phyloP scores from a whole-genome alignment of 371 early-diverging fungal genomes.

The Zychaea mexicana region DNA sequence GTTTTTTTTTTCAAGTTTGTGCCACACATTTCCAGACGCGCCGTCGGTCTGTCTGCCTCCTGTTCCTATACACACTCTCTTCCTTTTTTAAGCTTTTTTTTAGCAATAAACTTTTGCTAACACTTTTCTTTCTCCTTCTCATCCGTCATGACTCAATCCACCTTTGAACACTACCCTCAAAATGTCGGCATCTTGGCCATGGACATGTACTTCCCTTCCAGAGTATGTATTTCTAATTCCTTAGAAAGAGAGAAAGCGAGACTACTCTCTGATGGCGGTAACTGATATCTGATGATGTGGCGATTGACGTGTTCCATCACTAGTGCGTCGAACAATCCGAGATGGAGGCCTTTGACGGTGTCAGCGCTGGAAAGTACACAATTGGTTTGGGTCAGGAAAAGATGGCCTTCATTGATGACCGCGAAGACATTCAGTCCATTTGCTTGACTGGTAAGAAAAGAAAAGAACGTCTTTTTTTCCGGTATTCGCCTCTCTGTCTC shows the following conservation, averaged over 20 bases:
- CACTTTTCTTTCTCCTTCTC: background rate
- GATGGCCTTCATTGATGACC: constrained; percentile 96
- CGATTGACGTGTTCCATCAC: too few relatives aligned
- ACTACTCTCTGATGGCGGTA: too few relatives aligned
- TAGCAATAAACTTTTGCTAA: background rate
- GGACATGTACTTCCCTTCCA: constrained; percentile 91
- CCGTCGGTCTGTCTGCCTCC: background rate
- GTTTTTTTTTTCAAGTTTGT: background rate
- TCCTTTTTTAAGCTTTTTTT: constrained; percentile 7
- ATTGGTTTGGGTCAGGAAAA: constrained; percentile 95
- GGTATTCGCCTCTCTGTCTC: background rate
- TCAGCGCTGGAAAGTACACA: constrained; percentile 96
- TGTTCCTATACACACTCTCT: constrained; percentile 2
- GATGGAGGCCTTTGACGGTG: constrained; percentile 90
- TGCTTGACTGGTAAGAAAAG: constrained; percentile 76
- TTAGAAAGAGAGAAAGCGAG: too few relatives aligned
- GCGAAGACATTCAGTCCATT: constrained; percentile 95
- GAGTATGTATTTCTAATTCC: constrained; percentile 32
- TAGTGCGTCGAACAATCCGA: constrained; percentile 90
- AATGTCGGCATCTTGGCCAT: constrained; percentile 93
- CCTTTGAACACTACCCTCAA: constrained; percentile 57
- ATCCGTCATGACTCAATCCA: constrained; percentile 33
- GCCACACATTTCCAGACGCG: background rate
- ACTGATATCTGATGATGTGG: too few relatives aligned
- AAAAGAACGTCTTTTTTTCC: constrained; percentile 4